Evolutionary conservation across 495 filamentous ascomycete species (phyloP).

Genomic region (Xeromyces bisporus): DNA sequence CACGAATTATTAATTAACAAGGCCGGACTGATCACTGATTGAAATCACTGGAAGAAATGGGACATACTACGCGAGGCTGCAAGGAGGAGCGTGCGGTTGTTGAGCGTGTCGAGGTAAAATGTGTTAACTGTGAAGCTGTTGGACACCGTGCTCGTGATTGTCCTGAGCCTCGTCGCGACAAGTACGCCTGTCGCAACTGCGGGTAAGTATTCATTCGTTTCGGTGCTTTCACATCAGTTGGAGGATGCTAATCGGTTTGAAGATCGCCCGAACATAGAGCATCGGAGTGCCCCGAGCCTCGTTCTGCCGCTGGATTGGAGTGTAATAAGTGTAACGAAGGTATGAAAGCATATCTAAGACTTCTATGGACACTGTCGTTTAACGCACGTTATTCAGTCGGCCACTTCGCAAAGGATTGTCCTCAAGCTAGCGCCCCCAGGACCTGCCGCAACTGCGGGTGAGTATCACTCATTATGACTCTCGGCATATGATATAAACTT

Average conservation of each 20-base stretch:
- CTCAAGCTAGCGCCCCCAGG: slow-evolving; percentile 31
- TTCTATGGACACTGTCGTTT: slow-evolving; percentile 1
- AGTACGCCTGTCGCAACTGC: slow-evolving; percentile 69
- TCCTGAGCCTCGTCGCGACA: slow-evolving; percentile 39
- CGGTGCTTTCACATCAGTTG: not conserved
- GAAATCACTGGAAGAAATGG: slow-evolving; percentile 35
- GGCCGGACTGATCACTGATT: slow-evolving; percentile 6
- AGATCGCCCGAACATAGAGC: slow-evolving; percentile 41
- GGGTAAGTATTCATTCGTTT: slow-evolving; percentile 29
- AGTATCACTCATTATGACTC: slow-evolving; percentile 6
- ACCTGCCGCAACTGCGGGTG: slow-evolving; percentile 51
- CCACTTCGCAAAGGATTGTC: slow-evolving; percentile 75
- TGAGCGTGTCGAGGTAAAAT: slow-evolving; percentile 40
- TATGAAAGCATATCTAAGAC: slow-evolving; percentile 12
- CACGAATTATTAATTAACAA: not conserved
- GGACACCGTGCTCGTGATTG: slow-evolving; percentile 61
- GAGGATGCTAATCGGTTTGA: slow-evolving; percentile 5
- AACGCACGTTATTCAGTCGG: slow-evolving; percentile 35
- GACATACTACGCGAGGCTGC: slow-evolving; percentile 54
- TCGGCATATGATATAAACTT: no score
- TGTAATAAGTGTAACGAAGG: slow-evolving; percentile 63
- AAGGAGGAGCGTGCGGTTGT: slow-evolving; percentile 37
- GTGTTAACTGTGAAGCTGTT: slow-evolving; percentile 56
- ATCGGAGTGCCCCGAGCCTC: slow-evolving; percentile 52
- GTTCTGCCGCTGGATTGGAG: slow-evolving; percentile 54